Percentiles rank a stretch among this genome's conserved stretches.
Conservation (phyloP, 1,139 yeast genomes). For the Zygosaccharomyces pseudobailii region DNA sequence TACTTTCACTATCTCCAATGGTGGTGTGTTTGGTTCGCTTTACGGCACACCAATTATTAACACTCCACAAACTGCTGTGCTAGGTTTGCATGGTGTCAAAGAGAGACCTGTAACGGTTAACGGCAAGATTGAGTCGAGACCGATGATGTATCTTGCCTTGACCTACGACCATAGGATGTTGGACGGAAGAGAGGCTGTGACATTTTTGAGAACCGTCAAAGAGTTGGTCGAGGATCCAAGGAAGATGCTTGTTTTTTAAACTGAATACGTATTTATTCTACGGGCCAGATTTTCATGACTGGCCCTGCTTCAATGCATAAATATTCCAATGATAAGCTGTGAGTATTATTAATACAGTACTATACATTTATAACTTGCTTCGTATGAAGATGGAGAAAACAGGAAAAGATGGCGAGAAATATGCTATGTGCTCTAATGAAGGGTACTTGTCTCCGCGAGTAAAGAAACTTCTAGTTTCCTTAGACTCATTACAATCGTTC, state of each 20-base stretch:
- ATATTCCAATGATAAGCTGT: conserved; percentile 1
- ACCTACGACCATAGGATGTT: conserved; percentile 97
- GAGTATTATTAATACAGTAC: background rate
- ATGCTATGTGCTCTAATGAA: background rate
- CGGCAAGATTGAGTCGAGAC: conserved; percentile 94
- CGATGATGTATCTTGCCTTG: conserved; percentile 99
- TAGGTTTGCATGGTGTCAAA: conserved; percentile 96
- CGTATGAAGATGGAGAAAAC: background rate
- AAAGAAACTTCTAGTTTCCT: too few species aligned
- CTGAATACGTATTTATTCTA: background rate
- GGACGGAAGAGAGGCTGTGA: conserved; percentile 99
- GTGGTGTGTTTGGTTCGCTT: conserved; percentile 97
- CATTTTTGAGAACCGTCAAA: conserved; percentile 91
- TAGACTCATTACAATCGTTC: background rate
- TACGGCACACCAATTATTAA: conserved; percentile 98
- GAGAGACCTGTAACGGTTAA: conserved; percentile 96
- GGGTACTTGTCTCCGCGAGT: too few species aligned
- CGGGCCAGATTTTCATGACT: background rate
- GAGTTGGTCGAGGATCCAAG: conserved; percentile 98
- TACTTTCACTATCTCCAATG: conserved; percentile 97
- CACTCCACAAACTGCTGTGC: conserved; percentile 96
- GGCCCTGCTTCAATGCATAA: conserved; percentile 3
- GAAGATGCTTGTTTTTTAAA: conserved; percentile 80
- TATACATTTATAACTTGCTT: background rate
- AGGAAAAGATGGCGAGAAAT: background rate